phyloP scores from a whole-genome alignment of 192 early-diverging fungal genomes.

The Chytriomyces hyalinus region DNA sequence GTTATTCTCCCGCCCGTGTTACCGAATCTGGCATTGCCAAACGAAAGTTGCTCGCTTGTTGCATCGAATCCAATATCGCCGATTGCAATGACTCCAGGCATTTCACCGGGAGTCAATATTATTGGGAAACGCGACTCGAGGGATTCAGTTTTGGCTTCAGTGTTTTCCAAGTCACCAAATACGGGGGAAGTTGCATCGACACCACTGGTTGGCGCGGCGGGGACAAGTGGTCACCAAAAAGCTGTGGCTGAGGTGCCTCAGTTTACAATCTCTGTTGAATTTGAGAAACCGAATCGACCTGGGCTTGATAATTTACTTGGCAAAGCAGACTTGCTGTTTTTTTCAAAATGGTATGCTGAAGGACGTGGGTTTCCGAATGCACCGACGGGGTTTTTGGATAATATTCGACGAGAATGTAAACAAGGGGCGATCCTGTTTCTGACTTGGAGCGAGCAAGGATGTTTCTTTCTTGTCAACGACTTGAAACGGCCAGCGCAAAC shows the following conservation, averaged over 20 bases:
- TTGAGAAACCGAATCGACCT: slow-evolving; percentile 69
- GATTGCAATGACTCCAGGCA: not conserved
- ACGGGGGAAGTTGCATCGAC: not conserved
- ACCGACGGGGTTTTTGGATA: slow-evolving; percentile 41
- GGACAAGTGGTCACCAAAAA: not conserved
- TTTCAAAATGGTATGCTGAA: slow-evolving; percentile 69
- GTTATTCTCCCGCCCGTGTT: too few relatives aligned
- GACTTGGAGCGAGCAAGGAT: slow-evolving; percentile 68
- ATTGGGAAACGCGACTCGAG: slow-evolving; percentile 12
- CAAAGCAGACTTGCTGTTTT: slow-evolving; percentile 67
- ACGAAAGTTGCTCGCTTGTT: too few relatives aligned
- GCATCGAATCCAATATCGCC: too few relatives aligned
- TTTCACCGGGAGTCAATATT: slow-evolving; percentile 6
- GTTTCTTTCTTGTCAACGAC: slow-evolving; percentile 41
- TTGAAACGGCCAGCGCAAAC: slow-evolving; percentile 26
- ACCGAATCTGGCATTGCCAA: too few relatives aligned
- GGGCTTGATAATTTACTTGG: slow-evolving; percentile 62
- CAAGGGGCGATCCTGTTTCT: slow-evolving; percentile 60
- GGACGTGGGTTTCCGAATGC: slow-evolving; percentile 60
- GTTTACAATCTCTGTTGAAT: slow-evolving; percentile 69
- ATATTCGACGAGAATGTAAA: slow-evolving; percentile 36
- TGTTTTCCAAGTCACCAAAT: not conserved
- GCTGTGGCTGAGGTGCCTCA: slow-evolving; percentile 1
- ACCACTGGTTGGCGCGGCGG: too few relatives aligned
- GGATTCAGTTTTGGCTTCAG: not conserved